phyloP scores from a whole-genome alignment of 257 asterid genomes.

The Jacaranda mimosifolia region DNA sequence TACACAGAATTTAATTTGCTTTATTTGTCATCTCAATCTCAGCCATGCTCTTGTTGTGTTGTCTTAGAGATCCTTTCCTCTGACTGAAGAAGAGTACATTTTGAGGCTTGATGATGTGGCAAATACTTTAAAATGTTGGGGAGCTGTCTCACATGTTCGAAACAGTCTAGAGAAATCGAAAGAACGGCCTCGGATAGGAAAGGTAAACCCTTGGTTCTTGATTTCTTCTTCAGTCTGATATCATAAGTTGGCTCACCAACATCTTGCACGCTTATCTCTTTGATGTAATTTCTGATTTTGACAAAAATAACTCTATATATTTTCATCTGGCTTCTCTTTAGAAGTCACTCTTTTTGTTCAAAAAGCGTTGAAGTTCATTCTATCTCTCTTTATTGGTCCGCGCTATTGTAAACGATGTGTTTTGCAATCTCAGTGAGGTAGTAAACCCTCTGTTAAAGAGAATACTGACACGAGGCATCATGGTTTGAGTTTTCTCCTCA shows the following conservation, averaged over 20 bases:
- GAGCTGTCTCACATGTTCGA: conserved; percentile 97
- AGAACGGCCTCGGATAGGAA: conserved; percentile 97
- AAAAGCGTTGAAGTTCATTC: neutral
- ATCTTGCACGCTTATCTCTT: neutral
- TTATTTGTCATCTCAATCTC: conserved; percentile 36
- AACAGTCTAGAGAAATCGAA: conserved; percentile 77
- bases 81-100: conserved; percentile 94
- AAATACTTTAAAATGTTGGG: conserved; percentile 92
- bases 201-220: conserved; percentile 50
- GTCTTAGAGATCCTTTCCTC: conserved; percentile 84
- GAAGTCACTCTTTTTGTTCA: neutral
- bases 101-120: conserved; percentile 96
- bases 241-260: conserved; percentile 7
- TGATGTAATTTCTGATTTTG: neutral
- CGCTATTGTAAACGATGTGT: neutral
- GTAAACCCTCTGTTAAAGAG: neutral
- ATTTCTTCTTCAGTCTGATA: conserved; percentile 12
- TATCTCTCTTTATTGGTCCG: neutral
- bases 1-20: conserved; percentile 33
- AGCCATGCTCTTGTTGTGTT: conserved; percentile 35
- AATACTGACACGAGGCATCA: neutral
- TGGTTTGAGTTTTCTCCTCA: neutral
- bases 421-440: neutral
- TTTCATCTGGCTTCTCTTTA: neutral
- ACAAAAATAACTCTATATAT: neutral